Base-by-base conservation (phyloP, 1,284 basidiomycete genomes). In the Exsudoporus floridanus region DNA sequence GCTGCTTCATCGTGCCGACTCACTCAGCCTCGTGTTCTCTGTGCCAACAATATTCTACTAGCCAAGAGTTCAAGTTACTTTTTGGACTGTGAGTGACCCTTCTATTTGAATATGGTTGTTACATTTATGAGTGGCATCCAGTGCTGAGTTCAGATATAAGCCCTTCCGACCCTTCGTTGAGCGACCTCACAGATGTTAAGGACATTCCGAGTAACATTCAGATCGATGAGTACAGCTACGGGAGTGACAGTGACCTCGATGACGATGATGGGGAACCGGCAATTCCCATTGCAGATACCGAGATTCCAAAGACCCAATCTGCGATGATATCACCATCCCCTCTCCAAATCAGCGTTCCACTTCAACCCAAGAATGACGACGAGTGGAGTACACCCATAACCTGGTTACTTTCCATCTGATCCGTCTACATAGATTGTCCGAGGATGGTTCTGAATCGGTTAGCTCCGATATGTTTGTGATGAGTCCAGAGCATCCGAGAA, bases 201-300 rank as follows among this genome's bases (percentile, higher is more conserved):
- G 48, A 55, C 10, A 23, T 65, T 21, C 65, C 58, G 0, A 46
- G 19, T 5, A 27, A 40, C 3, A 18, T 31, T 49, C 41, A 10
- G 18, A 34, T 63, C 1, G 47, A 61, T 7, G 59, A 61, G 2
- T 66, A 68, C 53, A 66, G 55, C 10, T 66, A 70, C 44, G 62
- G 7, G 23, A 66, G 64, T 7, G 66, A 66, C 40, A 66, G 68
- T 13, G 64, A 66, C 31, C 63, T 70, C 21, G 66, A 70, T 9
- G 59, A 61, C 2, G 54, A 60, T 3, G 48, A 54, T 1, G 56
- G 47, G 1, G 51, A 46, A 25, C 30, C 23, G 5, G 34, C 47
- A 2, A 35, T 38, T 42, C n/a, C n/a, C n/a, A n/a, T n/a, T n/a
- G n/a, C n/a, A n/a, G n/a, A n/a, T n/a, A n/a, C n/a, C n/a, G n/a